A percentile compares a stretch with the other conserved stretches of the same genome.
Conservation (phyloP, 176 grass and related monocot genomes). For the Triticum urartu region DNA sequence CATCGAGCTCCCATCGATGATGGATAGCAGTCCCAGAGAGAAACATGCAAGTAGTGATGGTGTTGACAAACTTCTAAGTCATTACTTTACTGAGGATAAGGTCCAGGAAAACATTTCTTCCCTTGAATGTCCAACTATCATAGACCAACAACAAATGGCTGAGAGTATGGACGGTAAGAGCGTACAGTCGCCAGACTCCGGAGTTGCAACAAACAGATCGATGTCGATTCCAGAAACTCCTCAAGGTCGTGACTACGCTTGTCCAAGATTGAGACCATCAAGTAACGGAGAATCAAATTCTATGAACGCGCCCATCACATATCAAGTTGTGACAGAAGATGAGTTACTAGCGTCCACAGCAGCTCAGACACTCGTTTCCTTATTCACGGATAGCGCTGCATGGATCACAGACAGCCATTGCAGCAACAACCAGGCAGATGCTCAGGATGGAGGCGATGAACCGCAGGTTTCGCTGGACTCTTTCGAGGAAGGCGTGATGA, state of each 20-base stretch:
- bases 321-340: slow-evolving; percentile 16
- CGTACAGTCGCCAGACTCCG: neutral
- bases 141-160: slow-evolving; percentile 9
- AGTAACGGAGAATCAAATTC: neutral
- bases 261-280: neutral
- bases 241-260: slow-evolving; percentile 18
- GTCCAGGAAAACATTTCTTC: slow-evolving; percentile 7
- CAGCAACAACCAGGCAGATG: slow-evolving; percentile 19
- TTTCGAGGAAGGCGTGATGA: slow-evolving; percentile 58
- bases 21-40: slow-evolving; percentile 13
- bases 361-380: slow-evolving; percentile 73
- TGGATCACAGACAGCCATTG: neutral
- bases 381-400: slow-evolving; percentile 43
- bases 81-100: slow-evolving; percentile 23
- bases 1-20: slow-evolving; percentile 37
- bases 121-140: slow-evolving; percentile 16
- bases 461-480: slow-evolving; percentile 56
- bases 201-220: slow-evolving; percentile 10
- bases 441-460: slow-evolving; percentile 4
- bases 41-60: slow-evolving; percentile 20
- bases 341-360: slow-evolving; percentile 36
- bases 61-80: slow-evolving; percentile 48
- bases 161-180: slow-evolving; percentile 12
- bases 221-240: slow-evolving; percentile 24
- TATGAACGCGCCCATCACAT: slow-evolving; percentile 14